Evolutionary conservation across 192 early-diverging fungal species (phyloP).

Genomic region (Backusella parvicylindrica): DNA sequence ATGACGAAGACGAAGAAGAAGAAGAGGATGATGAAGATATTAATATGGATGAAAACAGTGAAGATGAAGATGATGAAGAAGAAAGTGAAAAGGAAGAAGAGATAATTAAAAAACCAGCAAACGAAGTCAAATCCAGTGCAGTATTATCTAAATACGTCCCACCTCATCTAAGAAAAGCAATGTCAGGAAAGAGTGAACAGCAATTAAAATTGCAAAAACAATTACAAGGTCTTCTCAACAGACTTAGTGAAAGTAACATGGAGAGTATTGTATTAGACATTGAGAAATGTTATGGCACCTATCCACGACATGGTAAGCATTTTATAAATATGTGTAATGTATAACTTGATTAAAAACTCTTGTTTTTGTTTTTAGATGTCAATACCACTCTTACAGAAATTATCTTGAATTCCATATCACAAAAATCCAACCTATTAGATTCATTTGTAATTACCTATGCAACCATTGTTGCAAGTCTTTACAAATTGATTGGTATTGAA

Average conservation of each 20-base stretch:
- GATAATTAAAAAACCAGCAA: neutral
- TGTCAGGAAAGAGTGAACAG: constrained; percentile 62
- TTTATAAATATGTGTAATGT: neutral
- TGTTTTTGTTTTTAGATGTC: constrained; percentile 57
- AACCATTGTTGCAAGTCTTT: constrained; percentile 77
- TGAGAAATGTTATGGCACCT: constrained; percentile 70
- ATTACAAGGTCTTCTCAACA: constrained; percentile 88
- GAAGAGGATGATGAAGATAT: constrained; percentile 11
- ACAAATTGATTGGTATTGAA: constrained; percentile 81
- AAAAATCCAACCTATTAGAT: constrained; percentile 84
- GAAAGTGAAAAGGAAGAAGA: constrained; percentile 7
- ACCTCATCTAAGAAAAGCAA: constrained; percentile 72
- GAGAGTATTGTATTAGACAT: constrained; percentile 80
- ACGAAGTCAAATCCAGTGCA: neutral
- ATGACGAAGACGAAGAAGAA: neutral
- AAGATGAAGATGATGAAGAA: constrained; percentile 26
- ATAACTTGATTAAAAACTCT: neutral
- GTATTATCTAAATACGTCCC: constrained; percentile 76
- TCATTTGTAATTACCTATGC: constrained; percentile 91
- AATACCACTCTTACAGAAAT: constrained; percentile 79
- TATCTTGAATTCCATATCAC: constrained; percentile 73
- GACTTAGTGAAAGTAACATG: constrained; percentile 88
- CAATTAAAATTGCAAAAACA: constrained; percentile 71
- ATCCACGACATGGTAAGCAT: constrained; percentile 34
- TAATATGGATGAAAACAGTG: constrained; percentile 10